A percentile compares a stretch with the other conserved stretches of the same genome.
Conservation (phyloP, 441 rosid genomes). For the Omphalea diandra region DNA sequence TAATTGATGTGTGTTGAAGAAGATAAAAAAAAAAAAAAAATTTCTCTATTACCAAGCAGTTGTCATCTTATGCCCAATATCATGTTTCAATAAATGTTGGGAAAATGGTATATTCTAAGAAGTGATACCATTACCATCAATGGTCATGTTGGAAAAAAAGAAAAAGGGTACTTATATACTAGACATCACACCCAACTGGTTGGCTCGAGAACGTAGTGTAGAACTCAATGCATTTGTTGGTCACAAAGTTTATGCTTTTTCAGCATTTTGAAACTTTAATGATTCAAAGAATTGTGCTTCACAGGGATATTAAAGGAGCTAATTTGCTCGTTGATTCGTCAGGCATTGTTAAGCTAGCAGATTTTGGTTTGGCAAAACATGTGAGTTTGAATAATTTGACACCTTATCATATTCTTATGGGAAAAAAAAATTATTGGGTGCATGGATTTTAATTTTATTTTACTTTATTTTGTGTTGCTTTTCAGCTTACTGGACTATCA, state of each 20-base stretch:
- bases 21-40: neutral
- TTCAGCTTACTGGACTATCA: slow-evolving; percentile 47
- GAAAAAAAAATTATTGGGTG: neutral
- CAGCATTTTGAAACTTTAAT: neutral
- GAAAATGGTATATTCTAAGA: neutral
- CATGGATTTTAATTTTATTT: neutral
- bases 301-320: slow-evolving; percentile 80
- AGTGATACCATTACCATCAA: slow-evolving; percentile 1
- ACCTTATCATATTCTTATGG: neutral
- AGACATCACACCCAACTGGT: neutral
- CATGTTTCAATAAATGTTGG: slow-evolving; percentile 7
- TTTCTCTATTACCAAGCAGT: neutral
- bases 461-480: slow-evolving; percentile 2
- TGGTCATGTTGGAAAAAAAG: neutral
- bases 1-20: slow-evolving; percentile 21
- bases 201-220: neutral
- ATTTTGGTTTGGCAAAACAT: slow-evolving; percentile 72
- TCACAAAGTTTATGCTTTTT: slow-evolving; percentile 14
- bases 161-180: neutral
- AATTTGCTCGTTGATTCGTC: slow-evolving; percentile 67
- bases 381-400: slow-evolving; percentile 32
- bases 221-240: slow-evolving; percentile 9
- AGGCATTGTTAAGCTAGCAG: slow-evolving; percentile 62
- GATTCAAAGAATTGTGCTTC: slow-evolving; percentile 25
- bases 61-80: neutral